Percentiles rank a stretch among this genome's conserved stretches.
phyloP scores from a whole-genome alignment of 371 early-diverging fungal genomes.

The Rhizomucor pusillus region DNA sequence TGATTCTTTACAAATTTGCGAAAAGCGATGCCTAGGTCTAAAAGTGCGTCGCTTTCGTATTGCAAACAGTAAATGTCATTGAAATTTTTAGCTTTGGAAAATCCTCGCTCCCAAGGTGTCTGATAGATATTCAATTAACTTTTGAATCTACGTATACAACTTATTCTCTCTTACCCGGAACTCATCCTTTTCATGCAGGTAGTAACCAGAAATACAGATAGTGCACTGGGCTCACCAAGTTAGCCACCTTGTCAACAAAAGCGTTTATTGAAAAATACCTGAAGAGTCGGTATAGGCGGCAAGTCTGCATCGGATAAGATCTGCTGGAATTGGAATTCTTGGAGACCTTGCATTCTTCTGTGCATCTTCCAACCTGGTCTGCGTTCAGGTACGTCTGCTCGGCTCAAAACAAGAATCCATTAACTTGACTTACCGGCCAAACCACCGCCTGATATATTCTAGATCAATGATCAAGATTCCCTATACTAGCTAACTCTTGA shows the following conservation, averaged over 20 bases:
- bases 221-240: constrained; percentile 35
- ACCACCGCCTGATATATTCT: constrained; percentile 48
- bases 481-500: no score
- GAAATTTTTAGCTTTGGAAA: constrained; percentile 29
- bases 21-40: constrained; percentile 79
- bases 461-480: background rate
- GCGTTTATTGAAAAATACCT: constrained; percentile 29
- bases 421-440: constrained; percentile 38
- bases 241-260: background rate
- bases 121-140: constrained; percentile 7
- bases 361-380: constrained; percentile 56
- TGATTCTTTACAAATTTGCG: constrained; percentile 76
- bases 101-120: constrained; percentile 55
- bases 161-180: constrained; percentile 19
- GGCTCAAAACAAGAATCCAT: background rate
- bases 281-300: constrained; percentile 59
- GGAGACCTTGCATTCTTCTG: constrained; percentile 46
- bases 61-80: constrained; percentile 59
- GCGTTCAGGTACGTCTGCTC: background rate
- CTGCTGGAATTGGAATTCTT: constrained; percentile 59
- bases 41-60: constrained; percentile 80
- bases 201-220: constrained; percentile 63
- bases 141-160: background rate
- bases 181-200: constrained; percentile 43
- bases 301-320: constrained; percentile 51